Conservation (phyloP, 169 alveolate genomes). For the Cryptosporidium sp. region DNA sequence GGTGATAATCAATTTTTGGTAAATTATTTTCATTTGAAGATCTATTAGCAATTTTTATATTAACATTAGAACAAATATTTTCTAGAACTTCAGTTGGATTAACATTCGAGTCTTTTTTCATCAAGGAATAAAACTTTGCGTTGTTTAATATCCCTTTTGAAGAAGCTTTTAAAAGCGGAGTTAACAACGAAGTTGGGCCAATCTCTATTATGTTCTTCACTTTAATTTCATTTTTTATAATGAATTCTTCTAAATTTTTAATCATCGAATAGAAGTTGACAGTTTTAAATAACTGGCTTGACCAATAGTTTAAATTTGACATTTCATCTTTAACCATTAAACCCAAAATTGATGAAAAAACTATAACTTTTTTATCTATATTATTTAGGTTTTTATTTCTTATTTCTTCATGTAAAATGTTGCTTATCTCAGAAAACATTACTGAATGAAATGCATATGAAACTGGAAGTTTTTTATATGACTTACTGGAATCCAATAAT, state of each 20-base stretch:
- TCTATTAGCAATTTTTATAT: neutral
- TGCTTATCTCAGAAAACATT: conserved; percentile 61
- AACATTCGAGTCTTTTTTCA: neutral
- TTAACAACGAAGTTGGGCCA: conserved; percentile 79
- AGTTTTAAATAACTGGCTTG: conserved; percentile 60
- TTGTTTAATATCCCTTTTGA: conserved; percentile 12
- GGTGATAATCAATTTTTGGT: neutral
- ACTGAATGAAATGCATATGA: conserved; percentile 81
- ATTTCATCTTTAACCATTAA: conserved; percentile 37
- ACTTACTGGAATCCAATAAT: conserved; percentile 23
- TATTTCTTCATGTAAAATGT: conserved; percentile 23
- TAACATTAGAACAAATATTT: neutral
- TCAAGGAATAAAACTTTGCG: conserved; percentile 19
- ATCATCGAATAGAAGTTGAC: conserved; percentile 75
- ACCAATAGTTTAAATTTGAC: conserved; percentile 75
- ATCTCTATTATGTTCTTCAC: conserved; percentile 75
- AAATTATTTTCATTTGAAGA: neutral
- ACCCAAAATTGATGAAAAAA: conserved; percentile 76
- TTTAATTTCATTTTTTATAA: conserved; percentile 10
- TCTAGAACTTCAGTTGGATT: neutral
- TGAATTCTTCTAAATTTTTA: conserved; percentile 22
- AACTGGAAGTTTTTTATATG: conserved; percentile 59
- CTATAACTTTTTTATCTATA: conserved; percentile 24
- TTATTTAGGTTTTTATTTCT: conserved; percentile 7
- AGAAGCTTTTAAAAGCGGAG: conserved; percentile 68